phyloP scores from a whole-genome alignment of 106 monocot genomes.

The Dendrobium chrysotoxum region DNA sequence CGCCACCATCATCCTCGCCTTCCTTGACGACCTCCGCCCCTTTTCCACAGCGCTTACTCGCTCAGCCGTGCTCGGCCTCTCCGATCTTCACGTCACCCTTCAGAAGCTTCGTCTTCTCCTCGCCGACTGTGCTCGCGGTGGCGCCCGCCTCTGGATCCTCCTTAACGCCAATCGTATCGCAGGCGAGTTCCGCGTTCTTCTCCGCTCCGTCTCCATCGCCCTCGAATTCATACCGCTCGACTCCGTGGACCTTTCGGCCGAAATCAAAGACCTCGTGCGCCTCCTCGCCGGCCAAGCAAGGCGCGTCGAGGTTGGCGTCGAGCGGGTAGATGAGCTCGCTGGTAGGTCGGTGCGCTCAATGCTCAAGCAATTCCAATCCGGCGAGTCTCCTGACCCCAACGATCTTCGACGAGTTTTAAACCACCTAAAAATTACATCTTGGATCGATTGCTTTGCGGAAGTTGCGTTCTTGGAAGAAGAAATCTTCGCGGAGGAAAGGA shows the following conservation, averaged over 20 bases:
- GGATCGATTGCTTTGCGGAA: slow-evolving; percentile 70
- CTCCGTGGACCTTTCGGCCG: slow-evolving; percentile 13
- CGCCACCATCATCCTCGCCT: slow-evolving; percentile 18
- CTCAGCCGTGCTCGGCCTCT: slow-evolving; percentile 29
- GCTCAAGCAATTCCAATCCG: slow-evolving; percentile 27
- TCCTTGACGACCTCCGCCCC: slow-evolving; percentile 42
- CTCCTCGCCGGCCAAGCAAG: slow-evolving; percentile 47
- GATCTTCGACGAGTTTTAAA: slow-evolving; percentile 33
- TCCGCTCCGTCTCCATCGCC: slow-evolving; percentile 38
- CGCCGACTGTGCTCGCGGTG: slow-evolving; percentile 33
- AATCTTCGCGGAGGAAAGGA: slow-evolving; percentile 15
- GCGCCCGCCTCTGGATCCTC: slow-evolving; percentile 51
- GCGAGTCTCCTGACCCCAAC: slow-evolving; percentile 17
- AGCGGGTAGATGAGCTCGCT: slow-evolving; percentile 24
- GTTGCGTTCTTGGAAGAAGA: slow-evolving; percentile 63
- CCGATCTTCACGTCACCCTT: slow-evolving; percentile 68
- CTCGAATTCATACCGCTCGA: slow-evolving; percentile 51
- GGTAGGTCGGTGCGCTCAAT: slow-evolving; percentile 24
- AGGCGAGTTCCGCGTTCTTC: slow-evolving; percentile 39
- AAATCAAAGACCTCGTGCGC: slow-evolving; percentile 38
- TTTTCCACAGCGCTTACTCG: slow-evolving; percentile 15
- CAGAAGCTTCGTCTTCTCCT: slow-evolving; percentile 49
- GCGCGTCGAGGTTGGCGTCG: slow-evolving; percentile 16
- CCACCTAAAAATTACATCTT: slow-evolving; percentile 40
- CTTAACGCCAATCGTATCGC: slow-evolving; percentile 37